These are phyloP conservation scores for Coniochaeta sp. DNA, from an alignment of 2,329 filamentous ascomycete species.

Conservation along the genomic window DNA sequence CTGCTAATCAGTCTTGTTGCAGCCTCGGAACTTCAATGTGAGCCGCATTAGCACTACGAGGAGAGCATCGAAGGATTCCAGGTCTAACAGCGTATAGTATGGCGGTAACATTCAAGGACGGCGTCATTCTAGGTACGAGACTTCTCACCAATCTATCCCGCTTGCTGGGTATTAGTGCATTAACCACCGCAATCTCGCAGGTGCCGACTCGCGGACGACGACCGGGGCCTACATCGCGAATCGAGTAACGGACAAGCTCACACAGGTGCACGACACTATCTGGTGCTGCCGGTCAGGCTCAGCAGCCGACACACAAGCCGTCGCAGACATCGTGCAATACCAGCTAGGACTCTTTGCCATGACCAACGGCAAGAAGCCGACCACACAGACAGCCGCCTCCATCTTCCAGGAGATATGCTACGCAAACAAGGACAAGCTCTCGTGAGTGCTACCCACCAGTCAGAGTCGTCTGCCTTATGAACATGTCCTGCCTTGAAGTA, in stretches of 20 bases:
- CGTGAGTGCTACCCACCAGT: constrained; percentile 45
- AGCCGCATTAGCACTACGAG: constrained; percentile 13
- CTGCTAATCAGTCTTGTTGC: constrained; percentile 22
- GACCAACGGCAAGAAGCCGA: constrained; percentile 81
- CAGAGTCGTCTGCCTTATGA: not conserved
- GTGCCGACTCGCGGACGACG: constrained; percentile 94
- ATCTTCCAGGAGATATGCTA: constrained; percentile 99
- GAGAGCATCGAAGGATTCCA: constrained; percentile 4
- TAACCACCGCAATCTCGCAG: constrained; percentile 26
- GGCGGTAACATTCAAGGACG: constrained; percentile 98
- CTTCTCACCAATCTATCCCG: not conserved
- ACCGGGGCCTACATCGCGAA: constrained; percentile 98
- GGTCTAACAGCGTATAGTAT: constrained; percentile 55
- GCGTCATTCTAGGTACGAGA: constrained; percentile 75
- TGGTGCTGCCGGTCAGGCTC: constrained; percentile 99
- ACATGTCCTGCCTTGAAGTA: not conserved
- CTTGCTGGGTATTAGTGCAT: not conserved
- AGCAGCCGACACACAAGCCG: constrained; percentile 93
- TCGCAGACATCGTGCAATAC: constrained; percentile 96
- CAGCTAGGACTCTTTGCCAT: constrained; percentile 90
- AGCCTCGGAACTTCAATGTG: constrained; percentile 98
- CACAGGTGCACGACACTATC: constrained; percentile 96
- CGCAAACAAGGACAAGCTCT: constrained; percentile 88
- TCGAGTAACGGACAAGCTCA: constrained; percentile 98
- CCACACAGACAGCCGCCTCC: constrained; percentile 88